A percentile compares a stretch with the other conserved stretches of the same genome.
Conservation (phyloP, 345 rosid genomes). For the Brassica carinata region DNA sequence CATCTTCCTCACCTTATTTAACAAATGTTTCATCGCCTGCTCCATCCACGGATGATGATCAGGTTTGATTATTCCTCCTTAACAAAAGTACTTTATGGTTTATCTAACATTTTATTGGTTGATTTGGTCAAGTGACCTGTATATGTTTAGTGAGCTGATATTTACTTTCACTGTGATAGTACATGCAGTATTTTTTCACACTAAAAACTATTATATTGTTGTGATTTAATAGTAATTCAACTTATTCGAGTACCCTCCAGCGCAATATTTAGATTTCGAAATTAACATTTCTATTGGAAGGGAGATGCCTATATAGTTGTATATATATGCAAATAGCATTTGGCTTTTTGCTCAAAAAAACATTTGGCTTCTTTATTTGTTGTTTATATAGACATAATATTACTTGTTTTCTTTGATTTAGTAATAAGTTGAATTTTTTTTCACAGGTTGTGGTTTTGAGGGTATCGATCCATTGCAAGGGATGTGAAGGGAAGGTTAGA, state of each 20-base stretch:
- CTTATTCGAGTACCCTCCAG: too few relatives aligned
- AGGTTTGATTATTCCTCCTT: conserved; percentile 44
- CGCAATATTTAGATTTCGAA: too few relatives aligned
- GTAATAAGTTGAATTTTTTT: not conserved
- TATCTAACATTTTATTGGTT: too few relatives aligned
- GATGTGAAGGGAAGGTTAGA: conserved; percentile 92
- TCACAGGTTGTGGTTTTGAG: conserved; percentile 79
- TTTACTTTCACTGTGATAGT: too few relatives aligned
- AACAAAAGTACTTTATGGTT: not conserved
- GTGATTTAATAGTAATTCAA: too few relatives aligned
- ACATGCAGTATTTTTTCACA: too few relatives aligned
- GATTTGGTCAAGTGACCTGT: too few relatives aligned
- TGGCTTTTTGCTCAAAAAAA: not conserved
- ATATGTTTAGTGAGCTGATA: too few relatives aligned
- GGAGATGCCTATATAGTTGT: not conserved
- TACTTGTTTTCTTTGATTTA: not conserved
- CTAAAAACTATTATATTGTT: too few relatives aligned
- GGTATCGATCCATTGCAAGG: conserved; percentile 94
- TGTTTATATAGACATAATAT: not conserved
- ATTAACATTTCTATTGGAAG: too few relatives aligned
- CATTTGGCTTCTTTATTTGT: not conserved
- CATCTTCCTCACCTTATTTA: conserved; percentile 24
- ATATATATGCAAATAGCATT: not conserved
- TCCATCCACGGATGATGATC: conserved; percentile 51
- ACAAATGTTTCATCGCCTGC: conserved; percentile 49